phyloP scores from a whole-genome alignment of 495 filamentous ascomycete genomes.

The Amorphotheca resinae region DNA sequence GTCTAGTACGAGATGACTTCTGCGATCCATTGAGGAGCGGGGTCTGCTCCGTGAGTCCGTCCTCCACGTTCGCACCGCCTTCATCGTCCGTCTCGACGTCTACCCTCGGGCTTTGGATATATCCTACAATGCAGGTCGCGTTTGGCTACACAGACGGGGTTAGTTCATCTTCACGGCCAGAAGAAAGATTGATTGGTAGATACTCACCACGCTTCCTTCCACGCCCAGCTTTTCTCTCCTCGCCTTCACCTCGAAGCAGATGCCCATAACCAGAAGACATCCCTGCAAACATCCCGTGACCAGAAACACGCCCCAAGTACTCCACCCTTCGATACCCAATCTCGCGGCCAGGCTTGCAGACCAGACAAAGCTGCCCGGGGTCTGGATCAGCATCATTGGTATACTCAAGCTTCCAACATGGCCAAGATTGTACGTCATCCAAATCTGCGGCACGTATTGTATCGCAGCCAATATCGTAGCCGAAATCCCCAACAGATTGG shows the following conservation, averaged over 20 bases:
- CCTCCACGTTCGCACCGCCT: conserved; percentile 11
- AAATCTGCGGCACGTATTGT: conserved; percentile 93
- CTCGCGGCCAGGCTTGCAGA: conserved; percentile 71
- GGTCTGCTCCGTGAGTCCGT: conserved; percentile 11
- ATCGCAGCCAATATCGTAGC: conserved; percentile 67
- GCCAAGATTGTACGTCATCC: conserved; percentile 71
- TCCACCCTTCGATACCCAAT: conserved; percentile 78
- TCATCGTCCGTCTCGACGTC: conserved; percentile 17
- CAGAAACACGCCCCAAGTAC: conserved; percentile 81
- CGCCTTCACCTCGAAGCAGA: conserved; percentile 55
- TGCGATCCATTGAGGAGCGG: conserved; percentile 13
- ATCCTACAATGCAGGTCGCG: conserved; percentile 13
- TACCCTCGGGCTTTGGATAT: conserved; percentile 1
- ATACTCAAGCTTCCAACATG: conserved; percentile 83
- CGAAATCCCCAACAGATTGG: conserved; percentile 69
- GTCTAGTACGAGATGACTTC: no score
- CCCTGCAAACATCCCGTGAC: conserved; percentile 82
- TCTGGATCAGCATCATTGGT: conserved; percentile 98
- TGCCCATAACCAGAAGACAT: conserved; percentile 62
- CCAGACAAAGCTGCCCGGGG: conserved; percentile 81
- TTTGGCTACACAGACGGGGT: conserved; percentile 3
- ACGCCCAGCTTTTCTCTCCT: conserved; percentile 9
- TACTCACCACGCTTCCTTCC: conserved; percentile 8
- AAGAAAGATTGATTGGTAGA: neutral
- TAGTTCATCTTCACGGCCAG: neutral